Evolutionary conservation across 2,329 filamentous ascomycete genomes (phyloP).

Genomic region (Diplodia intermedia): DNA sequence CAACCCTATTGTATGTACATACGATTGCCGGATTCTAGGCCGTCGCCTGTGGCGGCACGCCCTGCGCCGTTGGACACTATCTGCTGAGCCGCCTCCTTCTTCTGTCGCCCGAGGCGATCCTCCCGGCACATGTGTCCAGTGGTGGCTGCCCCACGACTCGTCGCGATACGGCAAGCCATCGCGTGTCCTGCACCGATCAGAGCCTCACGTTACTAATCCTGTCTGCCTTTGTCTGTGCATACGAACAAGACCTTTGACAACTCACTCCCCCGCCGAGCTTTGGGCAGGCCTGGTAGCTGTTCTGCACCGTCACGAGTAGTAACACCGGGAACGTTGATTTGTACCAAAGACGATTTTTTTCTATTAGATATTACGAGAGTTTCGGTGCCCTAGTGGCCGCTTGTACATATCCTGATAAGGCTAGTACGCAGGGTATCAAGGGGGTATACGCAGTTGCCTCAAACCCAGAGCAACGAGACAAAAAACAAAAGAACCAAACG

Average conservation of each 20-base stretch:
- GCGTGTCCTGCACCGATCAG: not conserved
- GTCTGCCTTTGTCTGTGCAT: slow-evolving; percentile 18
- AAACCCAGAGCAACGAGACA: slow-evolving; percentile 45
- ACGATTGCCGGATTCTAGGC: slow-evolving; percentile 5
- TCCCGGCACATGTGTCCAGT: not conserved
- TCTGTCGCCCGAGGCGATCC: not conserved
- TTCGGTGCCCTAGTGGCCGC: slow-evolving; percentile 33
- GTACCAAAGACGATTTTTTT: slow-evolving; percentile 29
- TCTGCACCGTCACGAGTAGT: not conserved
- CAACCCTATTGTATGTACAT: slow-evolving; percentile 4
- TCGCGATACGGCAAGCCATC: not conserved
- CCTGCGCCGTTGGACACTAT: slow-evolving; percentile 1
- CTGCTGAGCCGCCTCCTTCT: slow-evolving; percentile 19
- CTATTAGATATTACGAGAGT: slow-evolving; percentile 34
- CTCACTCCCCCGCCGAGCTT: slow-evolving; percentile 14
- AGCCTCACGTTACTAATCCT: slow-evolving; percentile 3
- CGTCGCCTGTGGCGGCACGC: not conserved
- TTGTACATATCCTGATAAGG: slow-evolving; percentile 34
- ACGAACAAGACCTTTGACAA: slow-evolving; percentile 20
- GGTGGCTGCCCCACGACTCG: not conserved
- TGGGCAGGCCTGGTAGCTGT: not conserved
- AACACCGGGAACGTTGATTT: not conserved
- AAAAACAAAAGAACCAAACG: slow-evolving; percentile 39
- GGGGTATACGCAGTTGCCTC: slow-evolving; percentile 34
- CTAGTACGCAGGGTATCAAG: slow-evolving; percentile 34